Percentiles rank a stretch among this genome's conserved stretches.
These are phyloP conservation scores for Zygosaccharomyces sapae DNA, from an alignment of 1,139 yeast species.

Conservation along the genomic window DNA sequence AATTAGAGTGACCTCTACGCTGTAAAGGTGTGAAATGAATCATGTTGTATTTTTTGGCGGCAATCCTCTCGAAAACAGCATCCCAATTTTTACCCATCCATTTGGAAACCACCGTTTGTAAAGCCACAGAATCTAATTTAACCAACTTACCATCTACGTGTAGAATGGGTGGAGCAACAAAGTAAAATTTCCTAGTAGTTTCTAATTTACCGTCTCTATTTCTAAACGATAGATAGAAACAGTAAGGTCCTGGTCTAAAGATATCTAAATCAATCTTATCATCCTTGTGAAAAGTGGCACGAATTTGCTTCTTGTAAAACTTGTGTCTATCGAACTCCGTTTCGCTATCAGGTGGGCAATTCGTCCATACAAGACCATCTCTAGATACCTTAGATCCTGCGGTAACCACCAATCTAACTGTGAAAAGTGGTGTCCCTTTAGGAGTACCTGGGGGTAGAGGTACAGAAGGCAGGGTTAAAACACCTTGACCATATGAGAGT, in stretches of 20 bases:
- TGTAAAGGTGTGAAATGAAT: constrained; percentile 93
- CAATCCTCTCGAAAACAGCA: constrained; percentile 53
- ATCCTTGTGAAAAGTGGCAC: constrained; percentile 56
- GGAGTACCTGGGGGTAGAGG: constrained; percentile 43
- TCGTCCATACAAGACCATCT: constrained; percentile 68
- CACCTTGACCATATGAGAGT: constrained; percentile 48
- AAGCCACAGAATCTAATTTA: constrained; percentile 71
- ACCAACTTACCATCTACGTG: constrained; percentile 52
- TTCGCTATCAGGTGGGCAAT: constrained; percentile 52
- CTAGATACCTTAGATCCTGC: constrained; percentile 73
- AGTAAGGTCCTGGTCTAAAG: constrained; percentile 73
- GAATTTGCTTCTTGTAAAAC: constrained; percentile 48
- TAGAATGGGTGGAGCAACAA: constrained; percentile 78
- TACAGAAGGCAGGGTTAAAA: constrained; percentile 57
- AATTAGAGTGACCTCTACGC: constrained; percentile 78
- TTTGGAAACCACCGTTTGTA: constrained; percentile 85
- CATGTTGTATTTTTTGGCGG: constrained; percentile 85
- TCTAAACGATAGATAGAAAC: constrained; percentile 56
- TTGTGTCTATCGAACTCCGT: constrained; percentile 52
- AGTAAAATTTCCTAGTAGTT: constrained; percentile 59
- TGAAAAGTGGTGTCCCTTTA: constrained; percentile 47
- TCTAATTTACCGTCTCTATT: constrained; percentile 37
- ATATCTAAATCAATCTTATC: constrained; percentile 57
- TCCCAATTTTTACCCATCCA: constrained; percentile 89
- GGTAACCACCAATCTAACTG: constrained; percentile 58